Evolutionary conservation across 2,329 filamentous ascomycete genomes (phyloP).

Genomic region (Paecilomyces sp.): DNA sequence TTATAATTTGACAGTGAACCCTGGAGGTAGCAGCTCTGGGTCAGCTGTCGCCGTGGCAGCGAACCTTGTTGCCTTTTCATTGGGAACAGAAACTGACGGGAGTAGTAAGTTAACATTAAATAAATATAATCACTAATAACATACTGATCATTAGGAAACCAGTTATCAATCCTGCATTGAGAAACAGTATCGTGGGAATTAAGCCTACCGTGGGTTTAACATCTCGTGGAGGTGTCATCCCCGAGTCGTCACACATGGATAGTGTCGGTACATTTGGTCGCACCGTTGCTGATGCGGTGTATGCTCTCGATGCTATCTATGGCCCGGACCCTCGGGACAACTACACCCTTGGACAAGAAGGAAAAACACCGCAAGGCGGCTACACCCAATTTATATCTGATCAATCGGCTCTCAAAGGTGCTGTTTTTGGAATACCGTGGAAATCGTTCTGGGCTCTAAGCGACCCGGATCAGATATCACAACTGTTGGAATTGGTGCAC

Average conservation of each 20-base stretch:
- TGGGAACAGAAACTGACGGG: conserved; percentile 70
- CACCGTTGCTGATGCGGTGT: conserved; percentile 62
- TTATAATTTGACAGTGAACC: conserved; percentile 62
- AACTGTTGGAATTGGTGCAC: conserved; percentile 46
- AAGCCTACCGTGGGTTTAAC: conserved; percentile 71
- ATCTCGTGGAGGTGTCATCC: conserved; percentile 57
- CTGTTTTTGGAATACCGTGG: conserved; percentile 66
- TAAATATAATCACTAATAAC: background rate
- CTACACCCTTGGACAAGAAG: conserved; percentile 54
- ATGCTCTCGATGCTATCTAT: conserved; percentile 61
- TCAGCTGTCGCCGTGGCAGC: conserved; percentile 58
- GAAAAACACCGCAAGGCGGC: conserved; percentile 47
- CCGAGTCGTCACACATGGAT: conserved; percentile 61
- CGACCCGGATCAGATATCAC: conserved; percentile 47
- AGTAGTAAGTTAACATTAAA: conserved; percentile 34
- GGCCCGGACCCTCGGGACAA: conserved; percentile 58
- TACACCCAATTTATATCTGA: conserved; percentile 53
- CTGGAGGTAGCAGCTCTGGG: conserved; percentile 63
- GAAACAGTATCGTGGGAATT: conserved; percentile 63
- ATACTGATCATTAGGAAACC: background rate
- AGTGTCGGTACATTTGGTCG: conserved; percentile 61
- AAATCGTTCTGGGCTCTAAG: conserved; percentile 61
- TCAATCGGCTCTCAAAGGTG: conserved; percentile 50
- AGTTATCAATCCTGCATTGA: conserved; percentile 64
- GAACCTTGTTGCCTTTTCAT: conserved; percentile 55